A percentile compares a stretch with the other conserved stretches of the same genome.
Conservation (phyloP, 176 grass and related monocot genomes). For the Carex scoparia region DNA sequence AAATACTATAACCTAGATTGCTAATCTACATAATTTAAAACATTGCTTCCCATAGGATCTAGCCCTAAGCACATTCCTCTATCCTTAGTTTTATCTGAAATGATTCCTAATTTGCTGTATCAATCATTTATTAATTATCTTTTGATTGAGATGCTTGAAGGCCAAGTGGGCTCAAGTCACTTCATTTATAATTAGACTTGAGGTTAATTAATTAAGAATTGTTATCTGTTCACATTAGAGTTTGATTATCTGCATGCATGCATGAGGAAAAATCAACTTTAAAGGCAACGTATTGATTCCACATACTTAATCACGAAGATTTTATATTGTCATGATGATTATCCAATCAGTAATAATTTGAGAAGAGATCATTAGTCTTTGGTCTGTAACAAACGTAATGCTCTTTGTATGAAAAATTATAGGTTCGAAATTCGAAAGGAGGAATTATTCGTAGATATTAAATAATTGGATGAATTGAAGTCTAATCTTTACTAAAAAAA, state of each 20-base stretch:
- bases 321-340: background rate
- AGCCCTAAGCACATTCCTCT: background rate
- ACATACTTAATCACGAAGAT: background rate
- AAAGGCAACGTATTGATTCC: background rate
- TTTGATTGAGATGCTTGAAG: background rate
- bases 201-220: conserved; percentile 2
- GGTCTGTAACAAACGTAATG: too few species aligned
- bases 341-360: background rate
- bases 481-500: too few species aligned
- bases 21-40: background rate
- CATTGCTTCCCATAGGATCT: background rate
- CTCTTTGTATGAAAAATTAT: too few species aligned
- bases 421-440: too few species aligned
- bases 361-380: too few species aligned
- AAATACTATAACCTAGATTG: background rate
- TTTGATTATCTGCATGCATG: background rate
- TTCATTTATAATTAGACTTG: background rate
- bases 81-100: background rate
- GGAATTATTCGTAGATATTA: too few species aligned
- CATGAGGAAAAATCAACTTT: background rate
- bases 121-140: background rate
- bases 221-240: background rate
- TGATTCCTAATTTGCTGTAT: background rate
- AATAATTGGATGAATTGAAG: too few species aligned
- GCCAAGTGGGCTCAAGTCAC: background rate